Percentiles rank a stretch among this genome's conserved stretches.
Conservation (phyloP, 2,329 filamentous ascomycete genomes). For the Ophiosphaerella herpotricha region DNA sequence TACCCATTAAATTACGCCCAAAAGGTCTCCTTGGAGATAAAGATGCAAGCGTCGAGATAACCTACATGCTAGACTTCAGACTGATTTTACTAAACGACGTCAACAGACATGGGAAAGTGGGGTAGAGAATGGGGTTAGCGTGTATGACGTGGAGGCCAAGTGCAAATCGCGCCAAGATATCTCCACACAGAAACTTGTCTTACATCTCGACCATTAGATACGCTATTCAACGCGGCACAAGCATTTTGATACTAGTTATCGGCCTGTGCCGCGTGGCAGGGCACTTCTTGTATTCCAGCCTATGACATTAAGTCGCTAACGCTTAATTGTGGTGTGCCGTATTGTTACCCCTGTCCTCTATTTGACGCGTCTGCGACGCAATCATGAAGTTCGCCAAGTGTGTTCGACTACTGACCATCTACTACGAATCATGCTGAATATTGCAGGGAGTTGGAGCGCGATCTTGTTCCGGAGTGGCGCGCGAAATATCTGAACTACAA, state of each 20-base stretch:
- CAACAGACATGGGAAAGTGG: no score
- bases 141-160: no score
- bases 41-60: no score
- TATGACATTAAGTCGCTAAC: not conserved
- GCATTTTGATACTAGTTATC: not conserved
- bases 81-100: no score
- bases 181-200: no score
- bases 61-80: no score
- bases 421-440: slow-evolving; percentile 10
- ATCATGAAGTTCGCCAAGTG: slow-evolving; percentile 68
- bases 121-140: no score
- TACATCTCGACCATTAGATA: no score
- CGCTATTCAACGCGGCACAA: no score
- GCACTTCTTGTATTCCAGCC: not conserved
- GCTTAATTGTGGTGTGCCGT: not conserved
- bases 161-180: no score
- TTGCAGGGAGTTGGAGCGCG: slow-evolving; percentile 75
- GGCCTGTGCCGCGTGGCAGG: not conserved
- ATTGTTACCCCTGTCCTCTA: not conserved
- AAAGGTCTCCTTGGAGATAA: no score
- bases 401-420: slow-evolving; percentile 19
- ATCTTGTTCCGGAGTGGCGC: slow-evolving; percentile 92
- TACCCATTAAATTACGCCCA: no score
- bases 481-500: slow-evolving; percentile 96
- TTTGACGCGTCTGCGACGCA: slow-evolving; percentile 13